Base-by-base conservation (phyloP, 768 basidiomycete genomes). In the Sarcodon sp. region DNA sequence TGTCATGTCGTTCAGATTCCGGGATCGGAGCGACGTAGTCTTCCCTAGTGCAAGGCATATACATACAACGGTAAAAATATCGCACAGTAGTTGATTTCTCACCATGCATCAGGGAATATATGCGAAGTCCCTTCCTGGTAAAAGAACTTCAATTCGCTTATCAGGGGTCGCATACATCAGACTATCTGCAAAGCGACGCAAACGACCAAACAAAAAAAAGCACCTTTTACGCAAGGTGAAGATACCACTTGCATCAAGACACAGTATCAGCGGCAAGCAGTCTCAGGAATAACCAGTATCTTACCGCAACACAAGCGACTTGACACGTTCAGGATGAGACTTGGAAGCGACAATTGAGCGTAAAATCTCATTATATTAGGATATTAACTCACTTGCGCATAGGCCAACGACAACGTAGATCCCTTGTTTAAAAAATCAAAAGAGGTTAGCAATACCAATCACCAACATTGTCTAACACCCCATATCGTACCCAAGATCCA, bases 61-160 rank as follows among this genome's bases (percentile, higher is more conserved):
- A 41, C 46, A 32, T 33, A 44, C 31, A 46, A 41, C 41, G 34
- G 15, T 12, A 5, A 7, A 21, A 9, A 33, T 38, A 12, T 15
- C 21, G 46, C 46, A 31, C 43, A 32, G 7, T n/a, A 33, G 34
- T 32, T 6, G 34, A 35, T n/a, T 35, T 51, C 66, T 27, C 55
- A 87, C 88, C 88, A 94, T 54, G 88, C 87, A 64, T 90, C 86
- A 0, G 89, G 87, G 70, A 90, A 91, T 32, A 89, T 62, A 59
- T 84, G 80, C 4, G 81, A 82, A 9, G 87, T 66, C 11, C 89
- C 89, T 2, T 86, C 76, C 67, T 92, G 90, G 64, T 93, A 96
- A 70, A 96, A 94, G 70, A 92, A 97, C 15, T 76, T 73, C 36
- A 96, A 74, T 64, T 97, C 92, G 55, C 80, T 69, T 18, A 8